A percentile compares a stretch with the other conserved stretches of the same genome.
Evolutionary conservation across 2,329 filamentous ascomycete genomes (phyloP).

Genomic region (Calonectria multiphialidica): DNA sequence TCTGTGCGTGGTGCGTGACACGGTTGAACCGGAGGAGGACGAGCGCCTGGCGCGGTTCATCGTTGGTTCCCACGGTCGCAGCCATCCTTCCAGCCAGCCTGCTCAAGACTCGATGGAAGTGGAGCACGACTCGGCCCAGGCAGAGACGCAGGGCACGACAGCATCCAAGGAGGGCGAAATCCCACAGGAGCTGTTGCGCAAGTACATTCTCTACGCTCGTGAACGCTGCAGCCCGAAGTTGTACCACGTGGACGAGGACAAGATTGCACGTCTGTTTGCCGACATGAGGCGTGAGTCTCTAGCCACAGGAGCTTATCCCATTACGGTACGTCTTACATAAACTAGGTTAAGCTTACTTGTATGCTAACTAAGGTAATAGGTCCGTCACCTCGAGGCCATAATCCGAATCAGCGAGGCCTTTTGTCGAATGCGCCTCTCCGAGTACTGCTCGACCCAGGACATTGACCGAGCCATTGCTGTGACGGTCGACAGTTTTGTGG

Average conservation of each 20-base stretch:
- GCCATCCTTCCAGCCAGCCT: constrained; percentile 76
- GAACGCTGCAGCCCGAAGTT: constrained; percentile 92
- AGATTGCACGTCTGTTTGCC: constrained; percentile 91
- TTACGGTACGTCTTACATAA: constrained; percentile 80
- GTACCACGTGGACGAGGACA: constrained; percentile 98
- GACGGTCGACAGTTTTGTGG: constrained; percentile 95
- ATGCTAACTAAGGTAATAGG: constrained; percentile 62
- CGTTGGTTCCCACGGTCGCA: constrained; percentile 91
- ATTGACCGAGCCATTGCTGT: constrained; percentile 98
- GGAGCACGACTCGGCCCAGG: constrained; percentile 65
- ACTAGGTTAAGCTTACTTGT: background rate
- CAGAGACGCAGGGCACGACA: constrained; percentile 49
- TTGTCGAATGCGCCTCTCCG: constrained; percentile 97
- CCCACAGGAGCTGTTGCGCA: constrained; percentile 88
- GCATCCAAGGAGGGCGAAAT: constrained; percentile 74
- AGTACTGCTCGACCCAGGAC: constrained; percentile 90
- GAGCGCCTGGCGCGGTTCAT: constrained; percentile 95
- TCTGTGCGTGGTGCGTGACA: constrained; percentile 94
- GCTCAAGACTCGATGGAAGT: constrained; percentile 70
- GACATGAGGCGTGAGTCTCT: constrained; percentile 96
- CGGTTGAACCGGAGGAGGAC: constrained; percentile 91
- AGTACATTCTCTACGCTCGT: constrained; percentile 96
- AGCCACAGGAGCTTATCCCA: constrained; percentile 96
- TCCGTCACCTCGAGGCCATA: constrained; percentile 97
- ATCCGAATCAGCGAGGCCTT: constrained; percentile 96